Percentiles rank a stretch among this genome's conserved stretches.
phyloP scores from a whole-genome alignment of 768 basidiomycete genomes.

The Obba rivulosa region DNA sequence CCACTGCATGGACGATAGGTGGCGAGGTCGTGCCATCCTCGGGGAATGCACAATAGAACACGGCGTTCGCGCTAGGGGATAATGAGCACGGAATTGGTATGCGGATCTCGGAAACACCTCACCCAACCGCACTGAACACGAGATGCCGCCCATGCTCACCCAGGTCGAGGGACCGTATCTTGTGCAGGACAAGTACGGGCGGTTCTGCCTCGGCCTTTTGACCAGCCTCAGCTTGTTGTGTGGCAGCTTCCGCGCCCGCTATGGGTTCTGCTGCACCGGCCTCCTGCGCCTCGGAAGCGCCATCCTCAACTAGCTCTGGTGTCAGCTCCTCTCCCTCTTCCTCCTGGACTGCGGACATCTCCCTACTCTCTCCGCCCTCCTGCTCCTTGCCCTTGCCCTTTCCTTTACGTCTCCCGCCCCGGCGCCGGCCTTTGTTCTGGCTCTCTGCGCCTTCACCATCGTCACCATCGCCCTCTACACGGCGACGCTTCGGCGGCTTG shows the following conservation, averaged over 20 bases:
- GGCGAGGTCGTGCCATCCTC: constrained; percentile 2
- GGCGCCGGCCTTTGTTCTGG: constrained; percentile 13
- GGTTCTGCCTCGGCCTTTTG: too few species aligned
- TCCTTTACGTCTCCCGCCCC: constrained; percentile 10
- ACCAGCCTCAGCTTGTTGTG: too few species aligned
- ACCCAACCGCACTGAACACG: constrained; percentile 75
- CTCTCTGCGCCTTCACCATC: constrained; percentile 19
- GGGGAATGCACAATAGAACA: constrained; percentile 46
- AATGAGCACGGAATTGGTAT: too few species aligned
- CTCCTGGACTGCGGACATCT: constrained; percentile 29
- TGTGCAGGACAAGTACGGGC: constrained; percentile 49
- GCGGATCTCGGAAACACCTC: constrained; percentile 25
- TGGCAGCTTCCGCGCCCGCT: neutral
- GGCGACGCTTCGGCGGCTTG: constrained; percentile 25
- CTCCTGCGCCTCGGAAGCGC: constrained; percentile 14
- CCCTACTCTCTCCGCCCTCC: constrained; percentile 7
- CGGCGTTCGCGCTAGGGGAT: constrained; percentile 53
- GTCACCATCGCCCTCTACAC: constrained; percentile 21
- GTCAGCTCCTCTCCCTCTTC: constrained; percentile 18
- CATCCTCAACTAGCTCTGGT: constrained; percentile 30
- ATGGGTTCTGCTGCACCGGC: neutral
- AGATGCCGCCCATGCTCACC: constrained; percentile 33
- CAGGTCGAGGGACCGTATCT: constrained; percentile 43
- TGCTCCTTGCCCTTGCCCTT: constrained; percentile 16
- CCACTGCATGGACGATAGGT: constrained; percentile 26